Conservation (phyloP, 2,329 filamentous ascomycete genomes). For the Botrytis sinoallii region DNA sequence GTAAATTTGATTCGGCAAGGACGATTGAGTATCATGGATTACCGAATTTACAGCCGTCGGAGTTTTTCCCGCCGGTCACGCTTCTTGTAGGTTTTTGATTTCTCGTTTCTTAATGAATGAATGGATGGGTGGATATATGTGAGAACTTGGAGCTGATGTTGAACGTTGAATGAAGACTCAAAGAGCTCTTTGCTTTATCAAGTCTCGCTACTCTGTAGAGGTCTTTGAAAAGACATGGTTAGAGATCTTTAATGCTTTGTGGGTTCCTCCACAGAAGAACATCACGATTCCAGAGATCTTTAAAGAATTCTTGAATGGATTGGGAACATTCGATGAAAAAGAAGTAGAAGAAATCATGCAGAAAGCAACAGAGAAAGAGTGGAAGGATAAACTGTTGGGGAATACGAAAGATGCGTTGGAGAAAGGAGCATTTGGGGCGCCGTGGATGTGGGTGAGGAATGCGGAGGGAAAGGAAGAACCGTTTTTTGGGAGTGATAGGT, state of each 20-base stretch:
- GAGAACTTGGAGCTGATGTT: neutral
- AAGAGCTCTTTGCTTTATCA: slow-evolving; percentile 65
- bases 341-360: slow-evolving; percentile 56
- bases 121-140: neutral
- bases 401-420: slow-evolving; percentile 61
- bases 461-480: slow-evolving; percentile 56
- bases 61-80: slow-evolving; percentile 54
- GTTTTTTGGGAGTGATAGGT: slow-evolving; percentile 76
- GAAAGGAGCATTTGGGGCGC: slow-evolving; percentile 70
- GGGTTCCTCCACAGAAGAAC: slow-evolving; percentile 56
- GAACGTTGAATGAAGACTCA: slow-evolving; percentile 49
- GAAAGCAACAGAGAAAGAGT: slow-evolving; percentile 48
- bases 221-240: slow-evolving; percentile 53
- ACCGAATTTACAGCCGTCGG: slow-evolving; percentile 42
- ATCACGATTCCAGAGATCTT: slow-evolving; percentile 58
- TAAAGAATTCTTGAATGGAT: slow-evolving; percentile 40
- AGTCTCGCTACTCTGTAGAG: slow-evolving; percentile 49
- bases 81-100: slow-evolving; percentile 42
- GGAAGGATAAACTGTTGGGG: slow-evolving; percentile 52
- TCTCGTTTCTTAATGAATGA: neutral
- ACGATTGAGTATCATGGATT: slow-evolving; percentile 51
- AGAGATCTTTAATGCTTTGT: slow-evolving; percentile 59
- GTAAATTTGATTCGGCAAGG: slow-evolving; percentile 47
- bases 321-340: slow-evolving; percentile 44
- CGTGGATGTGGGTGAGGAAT: slow-evolving; percentile 70